phyloP scores from a whole-genome alignment of 768 basidiomycete genomes.

The Cystobasidium tubakii region DNA sequence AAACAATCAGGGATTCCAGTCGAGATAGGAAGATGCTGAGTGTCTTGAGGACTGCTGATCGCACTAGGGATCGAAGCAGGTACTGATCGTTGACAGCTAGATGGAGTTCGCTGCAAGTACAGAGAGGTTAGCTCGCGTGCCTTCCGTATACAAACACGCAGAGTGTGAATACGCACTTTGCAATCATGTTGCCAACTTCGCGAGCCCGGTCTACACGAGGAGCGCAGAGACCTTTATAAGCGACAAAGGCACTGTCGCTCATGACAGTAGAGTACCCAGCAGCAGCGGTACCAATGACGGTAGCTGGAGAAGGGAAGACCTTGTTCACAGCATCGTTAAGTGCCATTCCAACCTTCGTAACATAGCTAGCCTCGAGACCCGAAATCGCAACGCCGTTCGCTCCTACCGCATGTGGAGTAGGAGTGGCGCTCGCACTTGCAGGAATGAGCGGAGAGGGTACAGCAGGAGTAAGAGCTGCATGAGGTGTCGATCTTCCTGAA shows the following conservation, averaged over 20 bases:
- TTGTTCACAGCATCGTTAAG: constrained; percentile 34
- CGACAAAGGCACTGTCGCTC: constrained; percentile 13
- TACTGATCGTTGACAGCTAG: constrained; percentile 44
- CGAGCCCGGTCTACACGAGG: constrained; percentile 31
- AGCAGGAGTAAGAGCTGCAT: neutral
- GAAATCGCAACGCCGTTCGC: constrained; percentile 1
- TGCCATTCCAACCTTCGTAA: constrained; percentile 31
- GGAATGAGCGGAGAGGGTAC: neutral
- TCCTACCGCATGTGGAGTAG: neutral
- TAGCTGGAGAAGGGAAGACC: constrained; percentile 13
- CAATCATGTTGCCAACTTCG: constrained; percentile 31
- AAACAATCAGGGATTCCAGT: constrained; percentile 42
- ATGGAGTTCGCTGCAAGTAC: constrained; percentile 41
- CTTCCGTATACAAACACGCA: too few relatives aligned
- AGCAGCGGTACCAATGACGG: neutral
- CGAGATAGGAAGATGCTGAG: constrained; percentile 46
- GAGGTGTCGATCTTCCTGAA: constrained; percentile 11
- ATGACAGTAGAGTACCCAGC: neutral
- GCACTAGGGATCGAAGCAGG: constrained; percentile 44
- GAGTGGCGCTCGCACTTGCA: constrained; percentile 2
- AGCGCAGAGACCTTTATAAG: constrained; percentile 30
- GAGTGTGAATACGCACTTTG: neutral
- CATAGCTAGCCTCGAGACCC: constrained; percentile 28
- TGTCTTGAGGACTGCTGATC: constrained; percentile 44
- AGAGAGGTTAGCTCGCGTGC: too few relatives aligned